Evolutionary conservation across 1,139 yeast species (phyloP).

Genomic region (Taphrina deformans): DNA sequence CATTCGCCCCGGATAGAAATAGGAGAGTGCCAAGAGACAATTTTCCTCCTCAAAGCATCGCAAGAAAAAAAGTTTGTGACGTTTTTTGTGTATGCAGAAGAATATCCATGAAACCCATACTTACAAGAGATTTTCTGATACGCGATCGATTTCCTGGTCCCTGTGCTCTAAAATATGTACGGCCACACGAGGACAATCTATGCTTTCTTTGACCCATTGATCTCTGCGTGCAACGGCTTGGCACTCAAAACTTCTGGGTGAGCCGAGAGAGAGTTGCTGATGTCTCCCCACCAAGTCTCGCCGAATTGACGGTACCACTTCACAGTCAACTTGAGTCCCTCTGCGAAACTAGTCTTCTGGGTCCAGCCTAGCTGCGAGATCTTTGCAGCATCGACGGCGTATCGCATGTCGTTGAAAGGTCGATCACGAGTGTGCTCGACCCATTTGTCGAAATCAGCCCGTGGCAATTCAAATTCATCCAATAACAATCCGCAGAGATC

Average conservation of each 20-base stretch:
- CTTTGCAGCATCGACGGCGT: constrained; percentile 51
- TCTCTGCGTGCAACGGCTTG: constrained; percentile 16
- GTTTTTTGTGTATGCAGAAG: not conserved
- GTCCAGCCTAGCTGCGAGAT: constrained; percentile 52
- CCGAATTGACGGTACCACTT: constrained; percentile 46
- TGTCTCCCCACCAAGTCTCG: constrained; percentile 45
- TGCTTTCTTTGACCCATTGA: constrained; percentile 4
- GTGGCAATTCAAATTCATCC: constrained; percentile 41
- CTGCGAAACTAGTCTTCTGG: constrained; percentile 47
- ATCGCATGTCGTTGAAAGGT: constrained; percentile 55
- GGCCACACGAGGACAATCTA: too few species aligned
- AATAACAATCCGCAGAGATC: constrained; percentile 44
- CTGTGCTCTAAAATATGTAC: not conserved
- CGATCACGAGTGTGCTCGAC: constrained; percentile 52
- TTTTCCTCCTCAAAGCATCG: too few species aligned
- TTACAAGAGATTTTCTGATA: not conserved
- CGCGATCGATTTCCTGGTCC: not conserved
- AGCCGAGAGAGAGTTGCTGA: constrained; percentile 41
- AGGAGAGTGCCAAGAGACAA: not conserved
- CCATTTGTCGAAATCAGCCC: constrained; percentile 41
- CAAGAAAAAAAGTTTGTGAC: too few species aligned
- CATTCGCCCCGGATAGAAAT: too few species aligned
- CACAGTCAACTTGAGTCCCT: constrained; percentile 48
- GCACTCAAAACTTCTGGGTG: constrained; percentile 28
- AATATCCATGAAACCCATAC: not conserved